phyloP scores from a whole-genome alignment of 108 stramenopile species.

The Skeletonema menzelii region DNA sequence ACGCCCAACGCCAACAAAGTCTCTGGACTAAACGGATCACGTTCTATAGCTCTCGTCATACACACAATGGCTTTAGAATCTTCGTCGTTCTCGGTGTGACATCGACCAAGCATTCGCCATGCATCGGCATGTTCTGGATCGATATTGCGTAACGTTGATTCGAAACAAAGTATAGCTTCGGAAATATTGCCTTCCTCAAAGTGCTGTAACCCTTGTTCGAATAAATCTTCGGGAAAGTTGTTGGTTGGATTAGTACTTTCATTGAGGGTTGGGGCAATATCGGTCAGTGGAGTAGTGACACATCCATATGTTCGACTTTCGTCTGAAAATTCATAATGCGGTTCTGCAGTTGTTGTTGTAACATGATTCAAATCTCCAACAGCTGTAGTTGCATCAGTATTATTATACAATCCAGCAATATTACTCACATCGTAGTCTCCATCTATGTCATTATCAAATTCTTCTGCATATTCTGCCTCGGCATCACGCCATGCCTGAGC shows the following conservation, averaged over 20 bases:
- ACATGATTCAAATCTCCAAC: not conserved
- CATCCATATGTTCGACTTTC: constrained; percentile 40
- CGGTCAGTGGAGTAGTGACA: constrained; percentile 10
- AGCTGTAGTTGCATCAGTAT: not conserved
- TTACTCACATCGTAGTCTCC: constrained; percentile 23
- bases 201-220: constrained; percentile 73
- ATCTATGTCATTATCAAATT: constrained; percentile 25
- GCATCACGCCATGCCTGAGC: constrained; percentile 83
- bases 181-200: constrained; percentile 80
- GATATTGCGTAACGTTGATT: constrained; percentile 78
- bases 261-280: constrained; percentile 11
- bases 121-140: constrained; percentile 78
- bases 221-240: constrained; percentile 49
- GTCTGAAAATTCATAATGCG: constrained; percentile 42
- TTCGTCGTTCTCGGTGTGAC: constrained; percentile 93
- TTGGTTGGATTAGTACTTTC: not conserved
- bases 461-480: constrained; percentile 64
- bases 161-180: constrained; percentile 86
- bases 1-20: constrained; percentile 88
- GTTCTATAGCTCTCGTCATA: constrained; percentile 85
- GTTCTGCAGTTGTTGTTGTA: constrained; percentile 4
- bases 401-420: constrained; percentile 22
- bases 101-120: constrained; percentile 91
- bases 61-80: constrained; percentile 91
- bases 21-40: constrained; percentile 87